Percentiles rank a stretch among this genome's conserved stretches.
phyloP scores from a whole-genome alignment of 306 rosid genomes.

The Prunus mira region DNA sequence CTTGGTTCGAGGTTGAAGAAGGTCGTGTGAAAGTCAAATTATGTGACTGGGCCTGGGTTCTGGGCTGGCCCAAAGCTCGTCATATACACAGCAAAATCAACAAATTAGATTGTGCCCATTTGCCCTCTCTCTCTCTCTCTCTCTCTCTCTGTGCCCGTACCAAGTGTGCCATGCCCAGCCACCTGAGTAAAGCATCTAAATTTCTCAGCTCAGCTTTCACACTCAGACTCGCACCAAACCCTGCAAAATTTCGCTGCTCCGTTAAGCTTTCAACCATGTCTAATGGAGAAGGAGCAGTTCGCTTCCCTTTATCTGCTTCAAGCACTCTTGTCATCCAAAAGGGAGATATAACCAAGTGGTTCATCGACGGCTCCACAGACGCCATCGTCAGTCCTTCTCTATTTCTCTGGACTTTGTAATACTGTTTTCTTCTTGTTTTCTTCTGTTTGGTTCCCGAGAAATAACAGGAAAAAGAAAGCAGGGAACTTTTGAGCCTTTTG shows the following conservation, averaged over 20 bases:
- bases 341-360: slow-evolving; percentile 93
- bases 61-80: not conserved
- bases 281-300: slow-evolving; percentile 40
- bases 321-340: slow-evolving; percentile 61
- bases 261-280: slow-evolving; percentile 32
- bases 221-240: not conserved
- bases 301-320: slow-evolving; percentile 58
- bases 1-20: not conserved
- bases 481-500: not conserved
- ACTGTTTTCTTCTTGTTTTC: not conserved
- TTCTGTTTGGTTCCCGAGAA: slow-evolving; percentile 4
- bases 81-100: not conserved
- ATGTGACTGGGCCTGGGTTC: not conserved
- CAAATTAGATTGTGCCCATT: not conserved
- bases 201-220: not conserved
- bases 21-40: not conserved
- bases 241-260: not conserved
- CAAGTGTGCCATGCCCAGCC: not conserved
- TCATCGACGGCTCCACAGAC: slow-evolving; percentile 64
- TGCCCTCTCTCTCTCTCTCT: not conserved
- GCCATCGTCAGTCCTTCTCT: slow-evolving; percentile 59
- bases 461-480: not conserved
- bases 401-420: slow-evolving; percentile 4
- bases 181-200: not conserved
- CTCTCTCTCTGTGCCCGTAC: not conserved